Base-by-base conservation (phyloP, 345 rosid genomes). In the Linum tenue region DNA sequence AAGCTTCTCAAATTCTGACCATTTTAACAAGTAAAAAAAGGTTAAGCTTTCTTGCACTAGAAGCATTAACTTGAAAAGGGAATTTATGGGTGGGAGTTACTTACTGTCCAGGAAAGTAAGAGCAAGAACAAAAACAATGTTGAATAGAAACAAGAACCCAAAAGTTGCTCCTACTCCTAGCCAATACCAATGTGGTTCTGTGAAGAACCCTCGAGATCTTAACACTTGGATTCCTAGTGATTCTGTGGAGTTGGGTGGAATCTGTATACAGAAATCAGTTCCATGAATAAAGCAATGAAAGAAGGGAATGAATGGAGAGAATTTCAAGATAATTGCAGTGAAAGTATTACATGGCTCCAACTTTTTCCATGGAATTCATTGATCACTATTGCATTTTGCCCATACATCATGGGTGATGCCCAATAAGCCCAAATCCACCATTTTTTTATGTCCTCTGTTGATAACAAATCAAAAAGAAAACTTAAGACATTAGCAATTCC, bases 381-480 rank as follows among this genome's bases (percentile, higher is more conserved):
- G 2, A 57, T 8, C 0, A 31, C 6, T 4, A 57, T 3, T 22
- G 60, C 60, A 57, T 57, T 57, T 8, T 57, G 60, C 3, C 37
- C 60, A 22, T 57, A 57, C 60, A 57, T 57, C 60, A 57, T 31
- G 37, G 60, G 60, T 5, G 60, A 57, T 22, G 38, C 36, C 60
- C 60, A 57, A 8, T 57, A 57, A 17, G 37, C 60, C 60, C 60
- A 17, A 57, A 57, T 57, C 60, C 60, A 57, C 60, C 60, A 57
- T 57, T 57, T 57, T 37, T 57, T 57, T 10, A 57, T 37, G 22
- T 57, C 60, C 36, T 57, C 60, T 57, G 37, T 37, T 3, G 22
- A 12, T 11, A 17, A 15, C 6, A 17, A 7, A 16, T 16, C 7
- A n/a, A 57, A 16, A 57, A 2, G 17, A 11, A 56, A 57, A 14